A percentile compares a stretch with the other conserved stretches of the same genome.
These are phyloP conservation scores for Penicillium maclennaniae DNA, from an alignment of 495 filamentous ascomycete genomes.

Conservation along the genomic window DNA sequence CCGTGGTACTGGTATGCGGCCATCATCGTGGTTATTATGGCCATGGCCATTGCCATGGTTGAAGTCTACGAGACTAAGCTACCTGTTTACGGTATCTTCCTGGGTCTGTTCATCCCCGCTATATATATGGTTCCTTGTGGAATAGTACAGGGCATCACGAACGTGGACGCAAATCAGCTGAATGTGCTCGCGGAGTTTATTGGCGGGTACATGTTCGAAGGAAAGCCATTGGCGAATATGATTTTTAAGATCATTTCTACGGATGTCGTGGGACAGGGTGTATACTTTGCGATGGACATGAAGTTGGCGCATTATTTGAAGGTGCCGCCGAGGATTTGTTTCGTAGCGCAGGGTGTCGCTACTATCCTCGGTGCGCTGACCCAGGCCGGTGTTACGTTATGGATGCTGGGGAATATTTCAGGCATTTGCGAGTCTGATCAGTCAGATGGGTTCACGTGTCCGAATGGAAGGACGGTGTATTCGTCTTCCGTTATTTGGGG, in stretches of 20 bases:
- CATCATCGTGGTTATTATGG: constrained; percentile 70
- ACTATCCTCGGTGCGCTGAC: constrained; percentile 38
- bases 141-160: constrained; percentile 84
- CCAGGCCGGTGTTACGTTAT: constrained; percentile 39
- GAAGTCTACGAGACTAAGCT: constrained; percentile 74
- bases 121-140: constrained; percentile 80
- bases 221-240: constrained; percentile 35
- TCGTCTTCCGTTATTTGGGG: constrained; percentile 39
- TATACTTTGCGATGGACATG: constrained; percentile 40
- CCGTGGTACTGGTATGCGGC: constrained; percentile 74
- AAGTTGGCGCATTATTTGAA: constrained; percentile 44
- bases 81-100: constrained; percentile 75
- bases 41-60: constrained; percentile 77
- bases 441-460: constrained; percentile 37
- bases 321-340: constrained; percentile 36
- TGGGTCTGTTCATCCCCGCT: constrained; percentile 68
- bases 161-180: constrained; percentile 64
- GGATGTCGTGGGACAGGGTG: constrained; percentile 23
- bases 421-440: constrained; percentile 34
- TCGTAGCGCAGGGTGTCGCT: constrained; percentile 37
- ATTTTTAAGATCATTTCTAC: constrained; percentile 25
- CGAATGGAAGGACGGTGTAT: constrained; percentile 40
- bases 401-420: constrained; percentile 38
- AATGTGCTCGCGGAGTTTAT: constrained; percentile 40
- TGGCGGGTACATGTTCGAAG: constrained; percentile 33